Base-by-base conservation (phyloP, 768 basidiomycete species). In the Suillus weaverae region DNA sequence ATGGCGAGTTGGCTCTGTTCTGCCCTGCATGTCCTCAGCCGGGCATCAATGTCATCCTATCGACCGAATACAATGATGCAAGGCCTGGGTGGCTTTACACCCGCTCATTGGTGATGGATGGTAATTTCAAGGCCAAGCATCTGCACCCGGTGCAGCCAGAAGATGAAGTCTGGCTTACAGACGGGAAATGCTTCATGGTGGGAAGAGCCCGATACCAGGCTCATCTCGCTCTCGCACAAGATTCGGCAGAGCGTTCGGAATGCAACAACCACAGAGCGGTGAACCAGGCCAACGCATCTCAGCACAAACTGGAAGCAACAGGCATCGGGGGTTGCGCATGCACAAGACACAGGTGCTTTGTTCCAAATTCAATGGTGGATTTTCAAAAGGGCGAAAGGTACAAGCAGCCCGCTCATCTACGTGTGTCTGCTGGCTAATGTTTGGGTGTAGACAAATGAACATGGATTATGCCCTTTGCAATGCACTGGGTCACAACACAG, bases 321-420 rank as follows among this genome's bases (percentile, higher is more conserved):
- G 73, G 77, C 11, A 70, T 77, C 14, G 74, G 75, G 4, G 74
- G 73, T 2, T 64, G 64, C 57, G 73, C 73, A 1, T 79, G 75
- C 61, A 70, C 70, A 2, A 30, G 70, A 0, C 76, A 79, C 67
- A 74, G 76, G 0, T 75, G 69, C 39, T 78, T 74, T 64, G 62
- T 70, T 3, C 75, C 76, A 16, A 70, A 73, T 13, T 41, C 14
- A 4, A 16, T 41, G 39, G 39, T 41, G 0, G 39, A 41, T 41
- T 41, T 41, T 16, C 48, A 63, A 66, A 2, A 63, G 73, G 2
- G 76, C 76, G 7, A 74, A 77, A 75, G 50, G 63, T 68, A 1
- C 11, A 13, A 9, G 26, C 26, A 2, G 26, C 26, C 26, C 11
- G 2, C 9, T 38, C 36, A 10, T 13, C 1, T 26, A 26, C 26